Evolutionary conservation across 306 rosid species (phyloP).

Genomic region (Gillenia trifoliata): DNA sequence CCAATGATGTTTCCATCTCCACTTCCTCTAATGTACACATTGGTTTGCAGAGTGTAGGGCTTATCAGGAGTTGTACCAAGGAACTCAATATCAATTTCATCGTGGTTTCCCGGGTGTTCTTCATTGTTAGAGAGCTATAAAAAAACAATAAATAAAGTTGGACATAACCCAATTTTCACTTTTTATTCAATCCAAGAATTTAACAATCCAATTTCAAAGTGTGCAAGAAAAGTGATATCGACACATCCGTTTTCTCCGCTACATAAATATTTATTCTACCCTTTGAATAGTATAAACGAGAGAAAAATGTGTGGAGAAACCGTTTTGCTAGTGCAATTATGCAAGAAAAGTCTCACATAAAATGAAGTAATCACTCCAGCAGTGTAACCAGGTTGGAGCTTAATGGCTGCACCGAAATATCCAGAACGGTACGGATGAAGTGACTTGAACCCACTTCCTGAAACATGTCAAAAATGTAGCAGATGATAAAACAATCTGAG

Average conservation of each 20-base stretch:
- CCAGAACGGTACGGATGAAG: slow-evolving; percentile 58
- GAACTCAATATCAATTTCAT: slow-evolving; percentile 87
- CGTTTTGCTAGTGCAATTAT: background rate
- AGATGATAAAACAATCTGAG: background rate
- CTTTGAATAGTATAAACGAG: background rate
- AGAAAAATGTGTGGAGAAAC: background rate
- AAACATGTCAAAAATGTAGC: slow-evolving; percentile 5
- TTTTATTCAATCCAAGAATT: background rate
- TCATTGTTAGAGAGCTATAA: slow-evolving; percentile 86
- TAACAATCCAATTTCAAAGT: background rate
- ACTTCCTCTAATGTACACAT: slow-evolving; percentile 83
- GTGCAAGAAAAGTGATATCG: background rate
- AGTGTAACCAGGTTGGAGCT: slow-evolving; percentile 80
- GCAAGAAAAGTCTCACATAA: slow-evolving; percentile 44
- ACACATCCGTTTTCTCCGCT: background rate
- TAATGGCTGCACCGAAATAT: slow-evolving; percentile 68
- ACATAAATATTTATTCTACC: background rate
- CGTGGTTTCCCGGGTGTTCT: slow-evolving; percentile 76
- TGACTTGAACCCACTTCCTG: slow-evolving; percentile 95
- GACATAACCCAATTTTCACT: background rate
- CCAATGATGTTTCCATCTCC: slow-evolving; percentile 72
- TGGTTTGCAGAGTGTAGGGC: slow-evolving; percentile 86
- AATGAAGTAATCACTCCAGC: slow-evolving; percentile 82
- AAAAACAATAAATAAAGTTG: background rate
- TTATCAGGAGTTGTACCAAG: slow-evolving; percentile 72